phyloP scores from a whole-genome alignment of 208 protist species.

The Crithidia expoeki region DNA sequence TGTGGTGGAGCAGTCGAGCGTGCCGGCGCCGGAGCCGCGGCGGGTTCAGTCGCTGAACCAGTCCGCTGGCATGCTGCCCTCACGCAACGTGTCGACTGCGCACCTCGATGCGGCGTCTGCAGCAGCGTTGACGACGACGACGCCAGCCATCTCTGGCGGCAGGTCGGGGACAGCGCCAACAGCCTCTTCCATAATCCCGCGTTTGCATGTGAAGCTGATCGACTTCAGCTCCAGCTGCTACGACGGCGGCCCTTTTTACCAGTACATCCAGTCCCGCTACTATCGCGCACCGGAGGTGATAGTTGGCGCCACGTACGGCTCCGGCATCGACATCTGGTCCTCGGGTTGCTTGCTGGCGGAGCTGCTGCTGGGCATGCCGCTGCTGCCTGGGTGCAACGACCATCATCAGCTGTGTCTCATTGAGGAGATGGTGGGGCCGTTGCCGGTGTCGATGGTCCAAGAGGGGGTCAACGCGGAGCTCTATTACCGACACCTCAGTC shows the following conservation, averaged over 20 bases:
- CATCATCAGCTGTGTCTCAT: conserved; percentile 94
- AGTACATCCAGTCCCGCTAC: conserved; percentile 94
- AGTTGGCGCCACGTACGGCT: conserved; percentile 88
- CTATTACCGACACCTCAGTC: conserved; percentile 47
- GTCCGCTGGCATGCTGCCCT: conserved; percentile 23
- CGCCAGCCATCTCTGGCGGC: background rate
- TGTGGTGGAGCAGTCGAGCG: conserved; percentile 20
- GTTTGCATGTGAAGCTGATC: conserved; percentile 94
- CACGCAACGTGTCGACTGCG: background rate
- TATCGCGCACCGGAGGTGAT: conserved; percentile 98
- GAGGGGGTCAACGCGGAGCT: conserved; percentile 39
- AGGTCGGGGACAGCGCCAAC: background rate
- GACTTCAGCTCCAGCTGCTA: conserved; percentile 98
- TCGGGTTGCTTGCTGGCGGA: conserved; percentile 97
- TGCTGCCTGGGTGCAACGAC: conserved; percentile 94
- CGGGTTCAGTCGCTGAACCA: conserved; percentile 41
- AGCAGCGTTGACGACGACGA: background rate
- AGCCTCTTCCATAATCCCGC: conserved; percentile 23
- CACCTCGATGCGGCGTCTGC: background rate
- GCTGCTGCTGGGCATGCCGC: conserved; percentile 93
- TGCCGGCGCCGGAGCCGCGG: conserved; percentile 38
- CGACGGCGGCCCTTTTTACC: conserved; percentile 78
- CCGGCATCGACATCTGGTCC: conserved; percentile 97
- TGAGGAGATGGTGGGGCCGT: conserved; percentile 92
- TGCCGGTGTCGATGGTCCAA: conserved; percentile 74